Conservation (phyloP, 169 alveolate species). For the Plasmodium gallinaceum region DNA sequence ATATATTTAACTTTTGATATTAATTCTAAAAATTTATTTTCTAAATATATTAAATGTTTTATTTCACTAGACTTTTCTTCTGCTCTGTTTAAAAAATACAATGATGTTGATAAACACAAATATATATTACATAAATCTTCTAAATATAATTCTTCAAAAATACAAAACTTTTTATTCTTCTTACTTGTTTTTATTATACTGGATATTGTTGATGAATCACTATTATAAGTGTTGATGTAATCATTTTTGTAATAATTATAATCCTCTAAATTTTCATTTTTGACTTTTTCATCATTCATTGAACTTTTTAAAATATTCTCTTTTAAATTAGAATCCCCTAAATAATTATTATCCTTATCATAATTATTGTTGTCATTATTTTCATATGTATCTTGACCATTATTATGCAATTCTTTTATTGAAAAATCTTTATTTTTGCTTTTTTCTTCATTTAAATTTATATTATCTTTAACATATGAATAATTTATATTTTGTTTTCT, state of each 20-base stretch:
- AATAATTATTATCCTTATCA: too few species aligned
- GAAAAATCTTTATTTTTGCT: too few species aligned
- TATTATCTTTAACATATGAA: too few species aligned
- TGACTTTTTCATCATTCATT: too few species aligned
- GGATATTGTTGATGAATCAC: constrained; percentile 26
- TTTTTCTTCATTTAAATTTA: too few species aligned
- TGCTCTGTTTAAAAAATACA: constrained; percentile 42
- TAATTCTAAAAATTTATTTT: constrained; percentile 41
- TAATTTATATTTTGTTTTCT: too few species aligned
- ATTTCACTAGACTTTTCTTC: constrained; percentile 53
- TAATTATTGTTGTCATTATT: not conserved
- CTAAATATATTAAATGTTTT: constrained; percentile 48
- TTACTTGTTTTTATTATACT: constrained; percentile 30
- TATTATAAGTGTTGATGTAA: not conserved
- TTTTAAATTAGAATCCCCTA: too few species aligned
- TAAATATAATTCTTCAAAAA: constrained; percentile 42
- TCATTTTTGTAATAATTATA: not conserved
- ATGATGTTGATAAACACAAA: constrained; percentile 42
- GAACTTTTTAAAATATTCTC: too few species aligned
- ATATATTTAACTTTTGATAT: constrained; percentile 41
- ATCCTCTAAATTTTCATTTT: not conserved
- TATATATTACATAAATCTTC: constrained; percentile 59
- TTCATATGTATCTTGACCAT: not conserved
- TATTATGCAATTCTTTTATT: too few species aligned
- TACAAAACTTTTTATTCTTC: not conserved